Conservation (phyloP, 2,329 filamentous ascomycete genomes). For the Xylariaceae sp. region DNA sequence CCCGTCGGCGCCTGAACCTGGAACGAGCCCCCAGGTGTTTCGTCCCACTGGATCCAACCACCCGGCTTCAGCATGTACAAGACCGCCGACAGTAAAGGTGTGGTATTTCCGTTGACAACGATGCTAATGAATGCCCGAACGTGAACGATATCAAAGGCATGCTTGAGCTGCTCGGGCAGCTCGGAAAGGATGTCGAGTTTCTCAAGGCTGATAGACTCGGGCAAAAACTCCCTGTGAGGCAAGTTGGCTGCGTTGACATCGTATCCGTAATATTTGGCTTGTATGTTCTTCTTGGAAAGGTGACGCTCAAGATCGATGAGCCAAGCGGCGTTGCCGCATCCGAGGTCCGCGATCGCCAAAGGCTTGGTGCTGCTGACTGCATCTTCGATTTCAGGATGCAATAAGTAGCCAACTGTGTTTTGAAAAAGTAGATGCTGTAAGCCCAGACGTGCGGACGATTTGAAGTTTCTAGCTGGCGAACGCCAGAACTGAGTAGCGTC, state of each 20-base stretch:
- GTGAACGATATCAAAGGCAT: conserved; percentile 23
- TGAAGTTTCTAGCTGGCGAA: conserved; percentile 21
- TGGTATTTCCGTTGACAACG: conserved; percentile 11
- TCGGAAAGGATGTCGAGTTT: conserved; percentile 17
- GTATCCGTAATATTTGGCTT: conserved; percentile 18
- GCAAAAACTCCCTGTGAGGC: conserved; percentile 13
- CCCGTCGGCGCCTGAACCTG: conserved; percentile 14
- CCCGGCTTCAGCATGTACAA: conserved; percentile 22
- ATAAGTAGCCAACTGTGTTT: conserved; percentile 21
- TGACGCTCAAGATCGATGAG: conserved; percentile 15
- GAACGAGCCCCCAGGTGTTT: conserved; percentile 12
- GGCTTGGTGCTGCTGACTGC: conserved; percentile 2
- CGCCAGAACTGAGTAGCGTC: conserved; percentile 16
- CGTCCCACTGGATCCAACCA: conserved; percentile 25
- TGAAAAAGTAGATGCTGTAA: conserved; percentile 26
- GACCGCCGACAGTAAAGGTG: conserved; percentile 11
- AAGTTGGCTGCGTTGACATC: conserved; percentile 23
- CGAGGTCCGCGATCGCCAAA: conserved; percentile 21
- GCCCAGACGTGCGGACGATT: conserved; percentile 22
- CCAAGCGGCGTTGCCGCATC: conserved; percentile 25
- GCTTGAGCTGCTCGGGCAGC: conserved; percentile 11
- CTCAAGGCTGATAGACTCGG: conserved; percentile 13
- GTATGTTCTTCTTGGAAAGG: conserved; percentile 4
- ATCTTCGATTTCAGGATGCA: conserved; percentile 17
- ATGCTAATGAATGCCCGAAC: conserved; percentile 18